Base-by-base conservation (phyloP, 257 asterid species). In the Penstemon eatonii region DNA sequence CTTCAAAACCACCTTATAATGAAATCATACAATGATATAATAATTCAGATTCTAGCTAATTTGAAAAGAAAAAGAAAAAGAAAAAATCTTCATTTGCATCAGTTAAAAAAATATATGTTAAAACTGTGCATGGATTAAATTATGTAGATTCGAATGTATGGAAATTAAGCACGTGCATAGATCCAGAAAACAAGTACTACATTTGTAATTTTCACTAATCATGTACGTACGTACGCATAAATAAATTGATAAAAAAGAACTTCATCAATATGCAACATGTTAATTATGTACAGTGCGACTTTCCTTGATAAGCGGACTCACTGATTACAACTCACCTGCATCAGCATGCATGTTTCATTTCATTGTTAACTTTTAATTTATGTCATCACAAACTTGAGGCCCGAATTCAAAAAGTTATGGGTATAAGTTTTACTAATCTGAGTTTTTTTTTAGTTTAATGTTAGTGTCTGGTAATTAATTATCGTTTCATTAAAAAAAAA, bases 281-380 rank as follows among this genome's bases (percentile, higher is more conserved):
- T 25, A 25, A 25, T 7, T 50, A 43, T 12, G 55, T 1, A 6
- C 25, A 36, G 11, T 40, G 51, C 66, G 50, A 67, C 54, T 25
- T 50, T 73, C 78, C 76, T 81, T 77, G 78, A 74, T 78, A 77
- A 77, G 78, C 25, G 37, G 42, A 70, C 65, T 62, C 58, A 49
- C 63, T 60, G 65, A 73, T 80, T 56, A 65, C 18, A 72, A 52
- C 42, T 61, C 51, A 42, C 7, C 47, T 25, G 33, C 33, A 25
- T 39, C 47, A 0, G 33, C 33, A 25, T 39, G 39, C 60, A 49
- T 5, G 0, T 36, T 64, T 15, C 18, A 15, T 15, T 65, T 52
- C 53, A 59, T 60, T 52, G 12, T 56, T 56, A n/a, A n/a, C 45
- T 55, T 10, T 56, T 46, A 54, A 25, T 1, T 25, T 25, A 25